Percentiles rank a stretch among this genome's conserved stretches.
Evolutionary conservation across 106 monocot species (phyloP).

Genomic region (Dendrobium nobile): DNA sequence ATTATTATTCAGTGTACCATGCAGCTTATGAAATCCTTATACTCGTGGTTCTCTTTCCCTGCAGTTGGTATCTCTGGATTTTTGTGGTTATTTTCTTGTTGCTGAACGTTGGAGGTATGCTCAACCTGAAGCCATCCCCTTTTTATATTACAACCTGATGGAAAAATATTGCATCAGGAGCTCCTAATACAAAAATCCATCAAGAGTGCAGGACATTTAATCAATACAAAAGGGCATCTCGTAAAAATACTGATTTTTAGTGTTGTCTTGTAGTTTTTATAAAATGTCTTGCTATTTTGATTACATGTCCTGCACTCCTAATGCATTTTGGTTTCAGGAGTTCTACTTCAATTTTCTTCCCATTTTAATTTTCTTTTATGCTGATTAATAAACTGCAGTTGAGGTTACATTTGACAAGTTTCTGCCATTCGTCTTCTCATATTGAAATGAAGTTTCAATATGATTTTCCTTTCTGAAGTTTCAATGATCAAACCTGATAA

Average conservation of each 20-base stretch:
- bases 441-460: too few relatives aligned
- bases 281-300: neutral
- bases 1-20: neutral
- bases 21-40: neutral
- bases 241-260: neutral
- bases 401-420: neutral
- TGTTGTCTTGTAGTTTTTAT: too few relatives aligned
- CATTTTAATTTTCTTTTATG: neutral
- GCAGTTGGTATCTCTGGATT: slow-evolving; percentile 92
- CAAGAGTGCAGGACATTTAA: neutral
- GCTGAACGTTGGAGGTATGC: slow-evolving; percentile 66
- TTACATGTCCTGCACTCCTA: neutral
- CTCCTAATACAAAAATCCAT: too few relatives aligned
- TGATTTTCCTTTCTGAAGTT: too few relatives aligned
- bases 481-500: too few relatives aligned
- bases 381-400: neutral
- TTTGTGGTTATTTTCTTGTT: slow-evolving; percentile 75
- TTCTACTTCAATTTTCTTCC: neutral
- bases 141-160: too few relatives aligned
- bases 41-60: slow-evolving; percentile 10
- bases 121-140: too few relatives aligned
- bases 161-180: too few relatives aligned
- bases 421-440: neutral
- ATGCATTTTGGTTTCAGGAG: neutral
- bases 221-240: neutral